Conservation (phyloP, 2,329 filamentous ascomycete genomes). For the Apiospora kogelbergensis region DNA sequence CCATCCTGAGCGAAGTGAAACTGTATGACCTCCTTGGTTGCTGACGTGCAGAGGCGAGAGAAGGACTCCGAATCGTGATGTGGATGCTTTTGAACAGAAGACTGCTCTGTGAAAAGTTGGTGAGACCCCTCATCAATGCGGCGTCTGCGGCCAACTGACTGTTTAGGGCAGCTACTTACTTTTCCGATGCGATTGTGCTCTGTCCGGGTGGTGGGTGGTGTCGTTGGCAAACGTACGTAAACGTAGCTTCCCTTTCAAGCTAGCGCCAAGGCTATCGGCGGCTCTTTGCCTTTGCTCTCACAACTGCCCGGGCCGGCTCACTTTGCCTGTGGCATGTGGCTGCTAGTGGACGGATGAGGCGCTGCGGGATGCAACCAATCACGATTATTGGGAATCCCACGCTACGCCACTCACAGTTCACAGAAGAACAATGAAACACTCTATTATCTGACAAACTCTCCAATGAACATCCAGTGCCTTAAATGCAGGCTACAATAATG, state of each 20-base stretch:
- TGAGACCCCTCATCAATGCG: constrained; percentile 24
- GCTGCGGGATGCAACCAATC: not conserved
- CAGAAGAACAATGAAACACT: not conserved
- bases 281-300: not conserved
- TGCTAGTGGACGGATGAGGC: not conserved
- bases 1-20: constrained; percentile 27
- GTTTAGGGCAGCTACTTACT: not conserved
- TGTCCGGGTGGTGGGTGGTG: not conserved
- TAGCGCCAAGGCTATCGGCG: not conserved
- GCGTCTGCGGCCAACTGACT: not conserved
- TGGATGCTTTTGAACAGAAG: constrained; percentile 28
- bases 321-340: not conserved
- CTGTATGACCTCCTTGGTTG: constrained; percentile 20
- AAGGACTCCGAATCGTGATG: constrained; percentile 27
- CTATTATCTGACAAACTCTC: not conserved
- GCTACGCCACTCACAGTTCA: not conserved
- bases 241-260: not conserved
- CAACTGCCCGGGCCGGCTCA: not conserved
- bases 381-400: not conserved
- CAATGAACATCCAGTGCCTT: not conserved
- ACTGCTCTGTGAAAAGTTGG: constrained; percentile 27
- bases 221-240: not conserved
- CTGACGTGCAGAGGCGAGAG: constrained; percentile 16
- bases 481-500: not conserved
- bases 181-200: not conserved